Base-by-base conservation (phyloP, 768 basidiomycete species). In the Mycena chlorophos region DNA sequence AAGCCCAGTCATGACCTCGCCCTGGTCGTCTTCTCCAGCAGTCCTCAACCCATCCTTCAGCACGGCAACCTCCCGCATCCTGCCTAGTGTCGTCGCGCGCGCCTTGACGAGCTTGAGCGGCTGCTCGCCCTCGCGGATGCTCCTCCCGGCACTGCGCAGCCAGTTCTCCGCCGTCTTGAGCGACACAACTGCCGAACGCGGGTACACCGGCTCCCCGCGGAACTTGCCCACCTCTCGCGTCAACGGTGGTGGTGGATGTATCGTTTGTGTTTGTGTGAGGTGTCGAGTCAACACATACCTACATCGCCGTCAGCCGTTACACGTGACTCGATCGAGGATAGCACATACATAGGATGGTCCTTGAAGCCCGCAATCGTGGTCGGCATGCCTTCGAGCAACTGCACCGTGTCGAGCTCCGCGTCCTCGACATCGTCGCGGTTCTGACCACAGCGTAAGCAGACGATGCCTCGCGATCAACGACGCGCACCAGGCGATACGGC, bases 81-180 rank as follows among this genome's bases (percentile, higher is more conserved):
- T 82, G 58, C 84, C 80, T 48, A 98, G 76, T 0, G 97, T 98
- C 40, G 85, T 84, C 4, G 91, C 87, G 12, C 91, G 82, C 68
- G 87, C 78, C 71, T 97, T 98, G 59, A 91, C 85, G 79, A 84
- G 84, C 74, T 98, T 98, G 73, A 96, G 77, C 12, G 96, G 89
- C 63, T 95, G 91, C 64, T 83, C 83, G 13, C 87, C 88, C 47
- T 81, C 76, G 60, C 80, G 81, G 59, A 98, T 76, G 52, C 73
- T 73, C 43, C 93, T 80, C 1, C 97, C 97, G 52, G 84, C 78
- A 31, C 69, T 82, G 6, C 95, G 84, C 86, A 96, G 87, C 94
- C 94, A 99, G 63, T 89, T 95, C 71, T 98, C 97, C 27, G 89
- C 83, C 10, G 91, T 89, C 73, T 95, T 96, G 46, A 98, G 82